These are phyloP conservation scores for Lentinula aciculospora DNA, from an alignment of 768 basidiomycete species.

Conservation along the genomic window DNA sequence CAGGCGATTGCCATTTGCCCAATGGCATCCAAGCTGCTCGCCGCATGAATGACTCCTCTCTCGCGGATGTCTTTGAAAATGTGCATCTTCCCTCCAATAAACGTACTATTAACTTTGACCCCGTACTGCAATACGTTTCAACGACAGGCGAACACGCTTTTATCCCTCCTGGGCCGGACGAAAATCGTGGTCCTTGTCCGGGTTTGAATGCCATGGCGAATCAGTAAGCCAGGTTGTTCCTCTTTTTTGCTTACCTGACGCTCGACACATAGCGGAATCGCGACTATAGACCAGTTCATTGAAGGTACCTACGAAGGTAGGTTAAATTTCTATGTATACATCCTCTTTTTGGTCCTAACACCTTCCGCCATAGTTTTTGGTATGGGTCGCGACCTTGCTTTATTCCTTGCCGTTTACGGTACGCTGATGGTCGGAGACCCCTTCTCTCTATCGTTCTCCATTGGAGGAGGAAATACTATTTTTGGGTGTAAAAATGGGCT, in stretches of 20 bases:
- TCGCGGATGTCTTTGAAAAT: not conserved
- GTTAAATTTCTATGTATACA: not conserved
- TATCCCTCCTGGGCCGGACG: not conserved
- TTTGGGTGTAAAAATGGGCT: not conserved
- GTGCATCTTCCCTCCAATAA: not conserved
- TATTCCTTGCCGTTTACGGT: not conserved
- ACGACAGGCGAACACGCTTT: not conserved
- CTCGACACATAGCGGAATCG: not conserved
- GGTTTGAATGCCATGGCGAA: conserved; percentile 25
- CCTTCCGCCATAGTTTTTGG: not conserved
- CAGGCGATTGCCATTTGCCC: not conserved
- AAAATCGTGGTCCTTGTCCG: conserved; percentile 18
- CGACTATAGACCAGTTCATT: not conserved
- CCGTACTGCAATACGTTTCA: not conserved
- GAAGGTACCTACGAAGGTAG: not conserved
- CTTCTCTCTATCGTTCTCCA: not conserved
- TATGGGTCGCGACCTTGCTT: not conserved
- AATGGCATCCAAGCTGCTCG: not conserved
- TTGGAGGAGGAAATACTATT: not conserved
- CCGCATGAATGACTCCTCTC: not conserved
- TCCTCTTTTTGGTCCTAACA: not conserved
- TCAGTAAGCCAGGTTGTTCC: conserved; percentile 7
- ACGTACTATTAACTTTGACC: not conserved
- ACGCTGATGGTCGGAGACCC: not conserved
- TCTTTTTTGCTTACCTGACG: not conserved